These are phyloP conservation scores for Bryum argenteum DNA, from an alignment of 225 moss, liverwort and hornwort genomes.

Conservation along the genomic window DNA sequence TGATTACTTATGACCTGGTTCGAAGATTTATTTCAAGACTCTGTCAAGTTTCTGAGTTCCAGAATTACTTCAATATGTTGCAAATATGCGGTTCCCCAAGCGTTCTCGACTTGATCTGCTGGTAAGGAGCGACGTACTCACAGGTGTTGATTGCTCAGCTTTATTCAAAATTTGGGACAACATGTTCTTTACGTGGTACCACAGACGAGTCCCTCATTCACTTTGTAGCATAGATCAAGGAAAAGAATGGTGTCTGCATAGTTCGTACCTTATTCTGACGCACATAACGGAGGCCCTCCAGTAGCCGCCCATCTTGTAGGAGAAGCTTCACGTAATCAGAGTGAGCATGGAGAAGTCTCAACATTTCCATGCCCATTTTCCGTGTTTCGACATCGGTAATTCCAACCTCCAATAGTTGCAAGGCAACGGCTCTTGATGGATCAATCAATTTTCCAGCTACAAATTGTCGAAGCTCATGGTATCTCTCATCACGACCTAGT, in stretches of 20 bases:
- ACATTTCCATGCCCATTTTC: conserved; percentile 88
- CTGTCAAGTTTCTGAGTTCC: too few relatives aligned
- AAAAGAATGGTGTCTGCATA: background rate
- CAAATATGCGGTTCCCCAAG: too few relatives aligned
- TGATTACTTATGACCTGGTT: too few relatives aligned
- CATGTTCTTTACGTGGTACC: background rate
- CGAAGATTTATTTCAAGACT: too few relatives aligned
- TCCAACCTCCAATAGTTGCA: conserved; percentile 83
- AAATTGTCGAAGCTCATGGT: conserved; percentile 81
- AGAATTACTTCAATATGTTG: too few relatives aligned
- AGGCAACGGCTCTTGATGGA: conserved; percentile 82
- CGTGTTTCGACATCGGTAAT: conserved; percentile 58
- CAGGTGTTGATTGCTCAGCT: background rate
- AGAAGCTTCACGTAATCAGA: conserved; percentile 81
- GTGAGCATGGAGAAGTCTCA: conserved; percentile 86
- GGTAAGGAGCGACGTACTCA: background rate
- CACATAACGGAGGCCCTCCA: conserved; percentile 85
- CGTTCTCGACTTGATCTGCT: background rate
- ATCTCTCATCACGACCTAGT: conserved; percentile 83
- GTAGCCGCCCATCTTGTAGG: conserved; percentile 73
- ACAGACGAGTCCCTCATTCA: background rate
- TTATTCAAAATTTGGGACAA: background rate
- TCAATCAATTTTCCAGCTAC: conserved; percentile 73
- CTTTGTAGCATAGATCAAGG: background rate
- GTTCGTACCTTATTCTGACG: conserved; percentile 80